These are phyloP conservation scores for Papiliotrema nemorosa DNA, from an alignment of 1,284 basidiomycete genomes.

Conservation along the genomic window DNA sequence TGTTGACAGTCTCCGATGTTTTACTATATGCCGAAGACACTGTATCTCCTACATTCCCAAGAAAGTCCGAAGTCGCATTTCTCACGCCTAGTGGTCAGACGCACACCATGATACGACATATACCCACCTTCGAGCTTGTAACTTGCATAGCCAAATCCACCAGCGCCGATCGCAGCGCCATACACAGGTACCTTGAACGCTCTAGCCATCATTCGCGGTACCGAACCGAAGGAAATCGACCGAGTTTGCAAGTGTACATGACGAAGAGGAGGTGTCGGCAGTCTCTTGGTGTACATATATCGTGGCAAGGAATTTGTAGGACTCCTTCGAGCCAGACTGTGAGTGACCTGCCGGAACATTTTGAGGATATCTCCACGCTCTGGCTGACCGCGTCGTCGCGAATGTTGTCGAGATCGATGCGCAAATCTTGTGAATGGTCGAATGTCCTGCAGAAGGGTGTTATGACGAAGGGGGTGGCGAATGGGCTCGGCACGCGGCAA, in stretches of 20 bases:
- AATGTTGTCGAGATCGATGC: too few species aligned
- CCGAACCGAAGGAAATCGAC: conserved; percentile 74
- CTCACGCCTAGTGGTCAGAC: conserved; percentile 31
- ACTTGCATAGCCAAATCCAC: conserved; percentile 86
- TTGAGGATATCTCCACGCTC: too few species aligned
- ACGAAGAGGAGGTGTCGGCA: conserved; percentile 18
- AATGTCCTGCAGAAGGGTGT: too few species aligned
- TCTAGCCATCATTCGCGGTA: conserved; percentile 74
- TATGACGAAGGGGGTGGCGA: background rate
- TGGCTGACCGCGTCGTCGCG: too few species aligned
- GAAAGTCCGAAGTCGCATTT: conserved; percentile 40
- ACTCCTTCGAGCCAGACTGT: background rate
- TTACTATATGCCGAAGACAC: conserved; percentile 37
- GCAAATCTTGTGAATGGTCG: too few species aligned
- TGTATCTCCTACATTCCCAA: conserved; percentile 33
- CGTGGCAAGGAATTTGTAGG: background rate
- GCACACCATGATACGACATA: background rate
- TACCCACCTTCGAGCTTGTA: conserved; percentile 86
- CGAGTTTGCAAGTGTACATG: conserved; percentile 56
- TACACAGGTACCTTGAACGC: conserved; percentile 82
- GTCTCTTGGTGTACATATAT: background rate
- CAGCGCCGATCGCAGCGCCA: conserved; percentile 78
- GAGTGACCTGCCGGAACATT: conserved; percentile 19
- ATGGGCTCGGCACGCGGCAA: background rate
- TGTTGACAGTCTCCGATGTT: conserved; percentile 28